Evolutionary conservation across 176 grass and related monocot genomes (phyloP).

Genomic region (Hsuehochloa calcarea): DNA sequence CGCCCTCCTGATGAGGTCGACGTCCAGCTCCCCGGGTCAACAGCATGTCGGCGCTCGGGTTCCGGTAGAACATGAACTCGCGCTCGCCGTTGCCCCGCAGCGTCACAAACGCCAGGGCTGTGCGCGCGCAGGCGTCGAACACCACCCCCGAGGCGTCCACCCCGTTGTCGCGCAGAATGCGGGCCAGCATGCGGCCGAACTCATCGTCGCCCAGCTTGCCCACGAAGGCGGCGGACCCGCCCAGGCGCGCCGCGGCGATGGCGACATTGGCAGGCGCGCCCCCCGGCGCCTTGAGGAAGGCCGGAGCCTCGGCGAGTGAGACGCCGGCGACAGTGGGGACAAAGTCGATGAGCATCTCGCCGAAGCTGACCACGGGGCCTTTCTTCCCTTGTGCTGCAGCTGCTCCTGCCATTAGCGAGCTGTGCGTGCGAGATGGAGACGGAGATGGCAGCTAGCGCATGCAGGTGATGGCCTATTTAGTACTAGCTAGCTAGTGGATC

Average conservation of each 20-base stretch:
- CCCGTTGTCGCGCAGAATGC: constrained; percentile 55
- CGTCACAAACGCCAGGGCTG: constrained; percentile 61
- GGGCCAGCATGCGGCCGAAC: constrained; percentile 60
- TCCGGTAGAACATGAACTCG: constrained; percentile 71
- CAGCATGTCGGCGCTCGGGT: constrained; percentile 68
- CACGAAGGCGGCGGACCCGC: constrained; percentile 50
- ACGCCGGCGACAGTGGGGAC: constrained; percentile 49
- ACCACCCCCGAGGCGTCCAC: constrained; percentile 51
- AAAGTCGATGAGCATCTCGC: constrained; percentile 67
- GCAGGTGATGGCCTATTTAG: no score
- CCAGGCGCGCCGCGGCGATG: constrained; percentile 50
- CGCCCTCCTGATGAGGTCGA: constrained; percentile 50
- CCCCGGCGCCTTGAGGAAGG: constrained; percentile 59
- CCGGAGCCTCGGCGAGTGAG: constrained; percentile 54
- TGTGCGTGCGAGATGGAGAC: no score
- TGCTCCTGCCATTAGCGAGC: background rate
- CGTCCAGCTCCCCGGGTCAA: constrained; percentile 49
- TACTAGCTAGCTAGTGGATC: no score
- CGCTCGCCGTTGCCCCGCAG: constrained; percentile 51
- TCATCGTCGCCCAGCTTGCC: constrained; percentile 61
- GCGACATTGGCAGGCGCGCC: constrained; percentile 59
- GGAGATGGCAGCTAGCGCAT: no score
- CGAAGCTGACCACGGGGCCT: constrained; percentile 44
- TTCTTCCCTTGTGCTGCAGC: background rate
- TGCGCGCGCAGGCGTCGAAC: constrained; percentile 48